Base-by-base conservation (phyloP, 305 asterid genomes). In the Petunia hybrid region DNA sequence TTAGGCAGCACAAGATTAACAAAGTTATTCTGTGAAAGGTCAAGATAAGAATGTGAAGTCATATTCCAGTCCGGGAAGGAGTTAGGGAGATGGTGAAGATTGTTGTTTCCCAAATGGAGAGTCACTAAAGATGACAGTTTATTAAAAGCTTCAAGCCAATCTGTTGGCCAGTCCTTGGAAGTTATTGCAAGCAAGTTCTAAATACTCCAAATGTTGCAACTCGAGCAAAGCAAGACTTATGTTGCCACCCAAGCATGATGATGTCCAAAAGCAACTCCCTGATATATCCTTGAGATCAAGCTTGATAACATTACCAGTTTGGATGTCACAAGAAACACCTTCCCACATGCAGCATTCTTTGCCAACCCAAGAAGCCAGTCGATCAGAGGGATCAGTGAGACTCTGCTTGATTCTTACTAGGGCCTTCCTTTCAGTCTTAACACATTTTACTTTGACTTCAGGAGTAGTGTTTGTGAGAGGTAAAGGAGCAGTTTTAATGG, bases 161-260 rank as follows among this genome's bases (percentile, higher is more conserved):
- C 4, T 6, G 82, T 64, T 4, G 87, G 12, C 42, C 69, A 78
- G 59, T 69, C 86, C 89, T 41, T 48, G 74, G 71, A 86, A 86
- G 64, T 71, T 76, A 77, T 84, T 84, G 77, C 10, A 76, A 61
- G 86, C 83, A 45, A 84, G 76, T 80, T 86, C 86, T 56, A 86
- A 43, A 80, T 84, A 81, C 39, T 9, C 75, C 81, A 86, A 77
- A 35, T 65, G 66, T 53, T 82, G 71, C 67, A 87, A 70, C 42
- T 84, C 76, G 14, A 82, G 88, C 14, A 87, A 76, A 61, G 86
- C 79, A 59, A 80, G 71, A 74, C 64, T 80, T 31, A 80, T 69
- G 80, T 80, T 79, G 76, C 89, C 89, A 3, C 85, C 74, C 4
- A 83, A 84, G 9, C 76, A 56, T 0, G 68, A 42, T 8, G 2